phyloP scores from a whole-genome alignment of 352 stramenopile genomes.

The Globisporangium mamillatum region DNA sequence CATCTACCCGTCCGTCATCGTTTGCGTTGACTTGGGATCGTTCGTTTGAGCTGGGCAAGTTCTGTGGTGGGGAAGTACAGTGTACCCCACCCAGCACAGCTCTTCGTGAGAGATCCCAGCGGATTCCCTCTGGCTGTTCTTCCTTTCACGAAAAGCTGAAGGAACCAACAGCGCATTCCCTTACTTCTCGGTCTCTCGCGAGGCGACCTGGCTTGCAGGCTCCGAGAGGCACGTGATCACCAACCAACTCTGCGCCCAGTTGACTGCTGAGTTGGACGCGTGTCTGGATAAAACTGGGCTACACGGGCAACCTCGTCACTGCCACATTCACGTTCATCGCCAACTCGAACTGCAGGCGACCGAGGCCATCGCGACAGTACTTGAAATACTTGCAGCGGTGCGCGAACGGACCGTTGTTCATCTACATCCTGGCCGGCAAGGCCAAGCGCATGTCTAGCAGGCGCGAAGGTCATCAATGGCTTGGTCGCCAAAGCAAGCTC shows the following conservation, averaged over 20 bases:
- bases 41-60: no score
- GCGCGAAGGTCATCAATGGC: no score
- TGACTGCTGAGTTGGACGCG: constrained; percentile 49
- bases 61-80: no score
- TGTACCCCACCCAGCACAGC: neutral
- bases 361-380: neutral
- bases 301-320: constrained; percentile 38
- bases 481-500: no score
- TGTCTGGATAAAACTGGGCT: constrained; percentile 41
- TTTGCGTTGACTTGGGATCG: no score
- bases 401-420: neutral
- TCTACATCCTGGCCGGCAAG: neutral
- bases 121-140: neutral
- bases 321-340: constrained; percentile 42
- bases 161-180: neutral
- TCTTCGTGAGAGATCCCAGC: neutral
- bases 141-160: neutral
- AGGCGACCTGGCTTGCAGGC: constrained; percentile 45
- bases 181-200: constrained; percentile 62
- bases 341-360: constrained; percentile 10
- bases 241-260: constrained; percentile 73
- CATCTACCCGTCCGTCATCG: no score
- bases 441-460: neutral
- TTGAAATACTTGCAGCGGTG: neutral
- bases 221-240: constrained; percentile 65